phyloP scores from a whole-genome alignment of 441 rosid species.

The Gossypium gossypioides region DNA sequence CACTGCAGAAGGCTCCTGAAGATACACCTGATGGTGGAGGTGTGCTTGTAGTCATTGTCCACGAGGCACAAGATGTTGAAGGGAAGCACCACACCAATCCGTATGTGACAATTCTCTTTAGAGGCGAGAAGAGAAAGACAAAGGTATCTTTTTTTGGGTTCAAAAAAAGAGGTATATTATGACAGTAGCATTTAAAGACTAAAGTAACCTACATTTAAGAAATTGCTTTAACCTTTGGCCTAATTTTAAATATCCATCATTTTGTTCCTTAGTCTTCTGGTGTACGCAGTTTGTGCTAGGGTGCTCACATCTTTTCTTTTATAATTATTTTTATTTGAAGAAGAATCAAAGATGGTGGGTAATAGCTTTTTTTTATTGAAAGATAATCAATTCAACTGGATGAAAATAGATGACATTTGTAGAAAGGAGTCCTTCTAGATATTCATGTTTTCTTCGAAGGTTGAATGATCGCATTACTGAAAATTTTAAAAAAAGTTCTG shows the following conservation, averaged over 20 bases:
- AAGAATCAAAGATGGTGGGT: neutral
- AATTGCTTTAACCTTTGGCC: neutral
- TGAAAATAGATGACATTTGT: neutral
- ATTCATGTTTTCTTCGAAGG: neutral
- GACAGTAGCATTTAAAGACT: neutral
- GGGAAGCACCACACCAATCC: constrained; percentile 98
- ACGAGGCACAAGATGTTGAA: constrained; percentile 87
- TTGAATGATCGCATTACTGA: neutral
- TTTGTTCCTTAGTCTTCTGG: neutral
- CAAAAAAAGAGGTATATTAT: too few species aligned
- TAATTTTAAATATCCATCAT: neutral
- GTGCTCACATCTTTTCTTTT: neutral
- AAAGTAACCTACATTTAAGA: neutral
- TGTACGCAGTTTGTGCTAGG: neutral
- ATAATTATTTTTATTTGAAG: neutral
- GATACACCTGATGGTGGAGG: constrained; percentile 84
- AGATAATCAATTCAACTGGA: neutral
- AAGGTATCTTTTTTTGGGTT: constrained; percentile 35
- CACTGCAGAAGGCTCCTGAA: constrained; percentile 69
- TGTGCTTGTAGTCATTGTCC: constrained; percentile 71
- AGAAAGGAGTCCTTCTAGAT: neutral
- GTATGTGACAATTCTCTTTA: constrained; percentile 54
- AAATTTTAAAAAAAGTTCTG: too few species aligned
- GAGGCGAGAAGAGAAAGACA: constrained; percentile 79
- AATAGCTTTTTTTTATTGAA: neutral